Evolutionary conservation across 768 basidiomycete species (phyloP).

Genomic region (Mycena vulgaris): DNA sequence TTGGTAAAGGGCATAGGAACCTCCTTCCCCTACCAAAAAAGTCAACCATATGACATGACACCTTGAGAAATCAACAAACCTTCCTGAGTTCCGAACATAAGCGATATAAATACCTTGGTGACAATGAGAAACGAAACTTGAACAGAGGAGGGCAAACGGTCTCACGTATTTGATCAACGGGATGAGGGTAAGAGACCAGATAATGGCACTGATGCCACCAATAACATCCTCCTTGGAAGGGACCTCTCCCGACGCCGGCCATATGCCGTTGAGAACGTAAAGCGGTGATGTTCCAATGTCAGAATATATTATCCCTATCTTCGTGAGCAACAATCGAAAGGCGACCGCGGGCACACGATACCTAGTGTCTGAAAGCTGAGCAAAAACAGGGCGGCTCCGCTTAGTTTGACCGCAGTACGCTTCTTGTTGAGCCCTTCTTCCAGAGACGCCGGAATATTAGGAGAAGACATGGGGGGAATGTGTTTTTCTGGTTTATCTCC

Average conservation of each 20-base stretch:
- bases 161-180: slow-evolving; percentile 77
- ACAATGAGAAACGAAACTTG: slow-evolving; percentile 54
- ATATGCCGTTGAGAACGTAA: slow-evolving; percentile 78
- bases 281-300: slow-evolving; percentile 74
- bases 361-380: slow-evolving; percentile 55
- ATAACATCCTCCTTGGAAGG: slow-evolving; percentile 75
- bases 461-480: slow-evolving; percentile 39
- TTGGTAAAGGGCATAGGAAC: slow-evolving; percentile 75
- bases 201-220: slow-evolving; percentile 73
- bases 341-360: slow-evolving; percentile 17
- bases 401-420: slow-evolving; percentile 50
- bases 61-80: slow-evolving; percentile 56
- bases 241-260: slow-evolving; percentile 61
- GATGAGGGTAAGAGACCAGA: slow-evolving; percentile 75
- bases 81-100: slow-evolving; percentile 66
- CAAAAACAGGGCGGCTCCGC: slow-evolving; percentile 48
- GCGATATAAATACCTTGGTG: slow-evolving; percentile 65
- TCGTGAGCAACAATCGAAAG: neutral
- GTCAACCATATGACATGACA: too few relatives aligned
- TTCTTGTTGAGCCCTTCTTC: slow-evolving; percentile 48
- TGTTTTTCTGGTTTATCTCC: too few relatives aligned
- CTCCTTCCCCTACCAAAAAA: slow-evolving; percentile 70
- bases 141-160: neutral
- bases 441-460: slow-evolving; percentile 28
- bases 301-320: slow-evolving; percentile 62